Base-by-base conservation (phyloP, 495 filamentous ascomycete genomes). In the Penicillium pulvis region DNA sequence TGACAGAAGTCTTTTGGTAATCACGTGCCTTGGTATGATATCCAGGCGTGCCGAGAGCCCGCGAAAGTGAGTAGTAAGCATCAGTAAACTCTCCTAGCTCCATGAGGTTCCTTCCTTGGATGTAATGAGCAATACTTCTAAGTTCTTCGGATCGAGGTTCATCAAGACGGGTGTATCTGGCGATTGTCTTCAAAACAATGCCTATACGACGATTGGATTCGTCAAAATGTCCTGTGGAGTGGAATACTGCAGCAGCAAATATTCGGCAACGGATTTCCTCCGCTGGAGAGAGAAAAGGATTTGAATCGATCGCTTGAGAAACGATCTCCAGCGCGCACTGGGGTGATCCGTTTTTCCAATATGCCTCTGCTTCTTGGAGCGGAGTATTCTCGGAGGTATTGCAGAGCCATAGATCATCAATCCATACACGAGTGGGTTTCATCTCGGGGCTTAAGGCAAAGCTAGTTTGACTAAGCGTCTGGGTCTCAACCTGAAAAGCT, bases 361-460 rank as follows among this genome's bases (percentile, higher is more conserved):
- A 26, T 8, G 45, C 4, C 52, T 71, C 65, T 35, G 60, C 62
- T 7, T 52, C 28, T 26, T 51, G 26, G 6, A 68, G 46, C 3
- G 31, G 30, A 3, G 24, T 14, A 10, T 48, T 35, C 14, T 46
- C 42, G 11, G 51, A 14, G 12, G 31, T 14, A 14, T 60, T 56
- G 24, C 55, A 64, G 17, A 63, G 31, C 68, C 68, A 69, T 26
- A 59, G 42, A 30, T 63, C 53, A 17, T 55, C 49, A 39, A 69
- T 66, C 60, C 60, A 69, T 4, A 28, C 44, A 4, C 23, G 30
- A 17, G 28, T 26, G 6, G 17, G 5, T 1, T 11, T 19, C 19
- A n/a, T n/a, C 20, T 26, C 33, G 26, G 43, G 47, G 42, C 36
- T 49, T 10, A 43, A 4, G 19, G 1, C 12, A 35, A 11, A 23